Conservation (phyloP, 2,329 filamentous ascomycete species). For the Diaporthe ampelina region DNA sequence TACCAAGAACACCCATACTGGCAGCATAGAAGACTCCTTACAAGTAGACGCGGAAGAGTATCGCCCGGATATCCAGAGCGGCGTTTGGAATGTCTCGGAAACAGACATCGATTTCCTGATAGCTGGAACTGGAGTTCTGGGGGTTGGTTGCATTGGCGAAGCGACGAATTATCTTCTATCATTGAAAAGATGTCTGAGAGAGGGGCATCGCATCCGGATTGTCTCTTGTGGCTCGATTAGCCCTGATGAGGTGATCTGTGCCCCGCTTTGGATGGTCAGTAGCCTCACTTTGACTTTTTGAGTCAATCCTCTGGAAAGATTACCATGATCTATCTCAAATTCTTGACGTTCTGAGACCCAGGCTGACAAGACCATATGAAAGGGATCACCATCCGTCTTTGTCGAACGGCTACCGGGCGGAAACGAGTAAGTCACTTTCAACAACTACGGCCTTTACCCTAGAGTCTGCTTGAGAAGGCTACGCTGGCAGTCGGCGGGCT, state of each 20-base stretch:
- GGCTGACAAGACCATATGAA: background rate
- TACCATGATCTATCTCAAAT: background rate
- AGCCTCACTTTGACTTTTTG: background rate
- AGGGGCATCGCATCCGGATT: background rate
- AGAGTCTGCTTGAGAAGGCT: background rate
- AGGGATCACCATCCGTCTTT: slow-evolving; percentile 15
- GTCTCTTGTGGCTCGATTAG: background rate
- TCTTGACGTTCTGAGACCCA: background rate
- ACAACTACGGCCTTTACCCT: no score
- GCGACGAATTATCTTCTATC: background rate
- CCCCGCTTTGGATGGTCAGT: slow-evolving; percentile 2
- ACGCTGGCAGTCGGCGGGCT: no score
- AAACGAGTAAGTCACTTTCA: background rate
- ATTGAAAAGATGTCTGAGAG: background rate
- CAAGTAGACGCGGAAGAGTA: background rate
- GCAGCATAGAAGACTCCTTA: background rate
- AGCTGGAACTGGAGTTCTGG: slow-evolving; percentile 14
- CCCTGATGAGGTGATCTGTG: background rate
- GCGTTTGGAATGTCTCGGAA: background rate
- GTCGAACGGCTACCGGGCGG: slow-evolving; percentile 4
- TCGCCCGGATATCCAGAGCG: background rate
- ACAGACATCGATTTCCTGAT: slow-evolving; percentile 7
- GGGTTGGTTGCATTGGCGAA: slow-evolving; percentile 18
- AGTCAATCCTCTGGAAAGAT: background rate
- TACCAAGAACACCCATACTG: no score